Evolutionary conservation across 2,329 filamentous ascomycete species (phyloP).

Genomic region (Cytospora leucostoma): DNA sequence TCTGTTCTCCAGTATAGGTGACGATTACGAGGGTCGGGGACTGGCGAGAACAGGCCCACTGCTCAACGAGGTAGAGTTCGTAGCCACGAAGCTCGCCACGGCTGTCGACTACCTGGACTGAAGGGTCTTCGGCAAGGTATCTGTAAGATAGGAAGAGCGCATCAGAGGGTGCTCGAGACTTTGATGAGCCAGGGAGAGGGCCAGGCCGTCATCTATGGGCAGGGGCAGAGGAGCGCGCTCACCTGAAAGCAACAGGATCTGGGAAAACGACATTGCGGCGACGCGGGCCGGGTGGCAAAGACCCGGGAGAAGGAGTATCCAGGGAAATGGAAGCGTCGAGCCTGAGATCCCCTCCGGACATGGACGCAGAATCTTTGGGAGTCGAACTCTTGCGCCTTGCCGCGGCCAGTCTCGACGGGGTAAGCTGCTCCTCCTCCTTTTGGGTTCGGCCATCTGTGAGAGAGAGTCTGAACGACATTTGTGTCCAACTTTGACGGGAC

Average conservation of each 20-base stretch:
- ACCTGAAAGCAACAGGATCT: slow-evolving; percentile 60
- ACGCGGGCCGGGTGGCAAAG: slow-evolving; percentile 33
- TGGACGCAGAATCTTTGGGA: slow-evolving; percentile 25
- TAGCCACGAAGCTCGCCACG: slow-evolving; percentile 75
- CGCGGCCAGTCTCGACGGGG: slow-evolving; percentile 37
- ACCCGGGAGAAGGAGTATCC: slow-evolving; percentile 28
- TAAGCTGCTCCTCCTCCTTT: slow-evolving; percentile 41
- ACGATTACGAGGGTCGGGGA: slow-evolving; percentile 91
- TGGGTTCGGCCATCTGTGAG: slow-evolving; percentile 38
- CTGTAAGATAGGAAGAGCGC: slow-evolving; percentile 37
- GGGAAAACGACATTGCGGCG: slow-evolving; percentile 57
- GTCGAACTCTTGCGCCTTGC: slow-evolving; percentile 32
- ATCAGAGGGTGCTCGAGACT: slow-evolving; percentile 7
- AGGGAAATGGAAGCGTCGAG: slow-evolving; percentile 32
- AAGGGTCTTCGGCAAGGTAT: slow-evolving; percentile 83
- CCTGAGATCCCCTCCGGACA: slow-evolving; percentile 26
- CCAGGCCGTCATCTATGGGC: background rate
- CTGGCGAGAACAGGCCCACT: slow-evolving; percentile 92
- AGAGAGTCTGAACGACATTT: slow-evolving; percentile 46
- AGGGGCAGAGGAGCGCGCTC: slow-evolving; percentile 27
- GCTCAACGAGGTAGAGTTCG: slow-evolving; percentile 91
- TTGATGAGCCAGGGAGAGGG: background rate
- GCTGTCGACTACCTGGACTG: slow-evolving; percentile 73
- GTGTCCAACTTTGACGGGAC: slow-evolving; percentile 21
- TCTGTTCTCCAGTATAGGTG: slow-evolving; percentile 86